A percentile compares a stretch with the other conserved stretches of the same genome.
Evolutionary conservation across 1,139 yeast genomes (phyloP).

Genomic region (Scheffersomyces lignicola): DNA sequence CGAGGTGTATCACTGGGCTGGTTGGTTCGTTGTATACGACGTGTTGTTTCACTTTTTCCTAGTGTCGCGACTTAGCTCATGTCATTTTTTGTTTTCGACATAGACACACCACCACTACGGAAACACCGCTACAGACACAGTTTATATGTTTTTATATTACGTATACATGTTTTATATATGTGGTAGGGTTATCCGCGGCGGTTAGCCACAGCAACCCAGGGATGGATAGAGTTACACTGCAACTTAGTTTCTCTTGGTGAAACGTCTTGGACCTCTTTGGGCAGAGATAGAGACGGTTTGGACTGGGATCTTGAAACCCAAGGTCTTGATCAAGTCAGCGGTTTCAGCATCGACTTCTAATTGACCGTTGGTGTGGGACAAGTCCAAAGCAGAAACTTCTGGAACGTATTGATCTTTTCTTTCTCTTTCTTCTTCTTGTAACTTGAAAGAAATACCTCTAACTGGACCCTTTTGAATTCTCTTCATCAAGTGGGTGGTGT

Average conservation of each 20-base stretch:
- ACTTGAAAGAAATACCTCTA: constrained; percentile 99
- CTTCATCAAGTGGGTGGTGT: constrained; percentile 99
- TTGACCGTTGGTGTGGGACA: constrained; percentile 93
- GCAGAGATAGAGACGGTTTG: constrained; percentile 91
- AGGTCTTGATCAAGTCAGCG: constrained; percentile 91
- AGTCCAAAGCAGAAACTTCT: constrained; percentile 99
- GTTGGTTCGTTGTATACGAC: too few relatives aligned
- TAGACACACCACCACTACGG: too few relatives aligned
- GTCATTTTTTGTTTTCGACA: too few relatives aligned
- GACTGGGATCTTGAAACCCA: constrained; percentile 95
- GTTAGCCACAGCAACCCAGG: too few relatives aligned
- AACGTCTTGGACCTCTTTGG: constrained; percentile 92
- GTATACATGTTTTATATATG: constrained; percentile 3
- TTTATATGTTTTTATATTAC: constrained; percentile 4
- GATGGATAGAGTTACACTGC: background rate
- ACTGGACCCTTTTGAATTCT: constrained; percentile 99
- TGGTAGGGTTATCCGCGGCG: background rate
- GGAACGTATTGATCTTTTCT: constrained; percentile 99
- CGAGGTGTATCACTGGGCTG: too few relatives aligned
- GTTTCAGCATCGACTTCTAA: constrained; percentile 98
- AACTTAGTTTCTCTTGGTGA: constrained; percentile 85
- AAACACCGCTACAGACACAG: too few relatives aligned
- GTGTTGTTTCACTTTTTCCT: too few relatives aligned
- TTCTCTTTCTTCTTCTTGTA: constrained; percentile 99
- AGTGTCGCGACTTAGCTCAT: too few relatives aligned